These are phyloP conservation scores for Cyclotella sp. DNA, from an alignment of 108 stramenopile genomes.

Conservation along the genomic window DNA sequence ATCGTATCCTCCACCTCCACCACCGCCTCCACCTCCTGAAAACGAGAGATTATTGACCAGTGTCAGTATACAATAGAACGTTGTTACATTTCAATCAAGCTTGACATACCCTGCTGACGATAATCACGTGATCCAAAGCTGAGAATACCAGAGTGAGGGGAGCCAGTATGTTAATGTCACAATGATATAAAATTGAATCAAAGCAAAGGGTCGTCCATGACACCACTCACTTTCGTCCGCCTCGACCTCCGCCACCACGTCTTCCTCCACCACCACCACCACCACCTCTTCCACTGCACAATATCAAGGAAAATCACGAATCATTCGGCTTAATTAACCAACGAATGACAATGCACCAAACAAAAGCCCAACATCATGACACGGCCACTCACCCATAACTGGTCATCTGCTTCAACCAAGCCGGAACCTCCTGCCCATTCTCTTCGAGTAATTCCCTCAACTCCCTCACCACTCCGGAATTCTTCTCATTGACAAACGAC, in stretches of 20 bases:
- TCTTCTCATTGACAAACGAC: constrained; percentile 93
- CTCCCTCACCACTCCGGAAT: constrained; percentile 79
- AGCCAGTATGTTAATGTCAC: background rate
- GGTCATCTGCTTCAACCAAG: constrained; percentile 85
- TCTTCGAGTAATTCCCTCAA: constrained; percentile 84
- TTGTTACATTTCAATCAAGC: background rate
- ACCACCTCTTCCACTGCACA: constrained; percentile 61
- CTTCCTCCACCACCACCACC: constrained; percentile 69
- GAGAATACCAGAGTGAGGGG: background rate
- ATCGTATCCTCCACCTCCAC: constrained; percentile 27
- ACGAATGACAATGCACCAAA: too few relatives aligned
- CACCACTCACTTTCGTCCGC: constrained; percentile 21
- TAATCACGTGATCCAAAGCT: constrained; percentile 46
- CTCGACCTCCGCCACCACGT: constrained; percentile 45
- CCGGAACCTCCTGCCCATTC: constrained; percentile 88
- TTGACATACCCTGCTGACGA: constrained; percentile 52
- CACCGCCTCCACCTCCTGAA: constrained; percentile 45
- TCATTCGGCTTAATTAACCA: too few relatives aligned
- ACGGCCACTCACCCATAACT: constrained; percentile 39
- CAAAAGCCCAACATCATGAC: background rate
- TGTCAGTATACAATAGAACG: background rate
- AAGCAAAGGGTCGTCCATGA: background rate
- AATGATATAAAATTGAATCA: background rate
- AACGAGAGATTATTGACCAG: background rate
- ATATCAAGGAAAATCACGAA: too few relatives aligned